Percentiles rank a stretch among this genome's conserved stretches.
Conservation (phyloP, 305 asterid genomes). For the Rubia tinctorum region DNA sequence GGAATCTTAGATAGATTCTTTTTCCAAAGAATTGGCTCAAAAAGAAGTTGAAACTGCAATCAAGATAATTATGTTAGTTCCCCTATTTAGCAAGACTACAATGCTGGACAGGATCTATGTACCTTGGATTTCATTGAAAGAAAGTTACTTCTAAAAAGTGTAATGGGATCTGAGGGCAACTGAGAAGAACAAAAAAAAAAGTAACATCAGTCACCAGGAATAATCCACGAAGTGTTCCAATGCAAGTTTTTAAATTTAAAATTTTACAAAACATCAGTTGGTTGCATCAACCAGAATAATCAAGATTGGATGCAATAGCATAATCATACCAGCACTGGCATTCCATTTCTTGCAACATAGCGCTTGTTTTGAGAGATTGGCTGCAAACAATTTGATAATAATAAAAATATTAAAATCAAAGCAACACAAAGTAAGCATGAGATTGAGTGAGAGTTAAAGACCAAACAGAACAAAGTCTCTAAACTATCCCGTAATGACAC, state of each 20-base stretch:
- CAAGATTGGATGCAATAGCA: background rate
- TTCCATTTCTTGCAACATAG: constrained; percentile 73
- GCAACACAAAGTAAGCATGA: constrained; percentile 2
- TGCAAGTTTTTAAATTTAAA: background rate
- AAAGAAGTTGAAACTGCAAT: constrained; percentile 67
- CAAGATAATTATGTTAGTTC: background rate
- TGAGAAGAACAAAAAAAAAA: constrained; percentile 31
- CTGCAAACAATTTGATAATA: constrained; percentile 16
- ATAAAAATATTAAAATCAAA: constrained; percentile 7
- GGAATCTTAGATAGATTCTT: constrained; percentile 33
- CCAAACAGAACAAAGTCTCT: background rate
- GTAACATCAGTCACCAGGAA: constrained; percentile 15
- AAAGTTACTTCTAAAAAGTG: constrained; percentile 63
- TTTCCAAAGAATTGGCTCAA: constrained; percentile 89
- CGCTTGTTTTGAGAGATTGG: constrained; percentile 85
- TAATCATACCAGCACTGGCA: constrained; percentile 60
- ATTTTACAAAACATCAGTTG: background rate
- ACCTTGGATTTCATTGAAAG: constrained; percentile 83
- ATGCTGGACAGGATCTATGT: background rate
- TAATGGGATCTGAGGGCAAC: constrained; percentile 80
- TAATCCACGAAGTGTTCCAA: background rate
- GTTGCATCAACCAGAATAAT: background rate
- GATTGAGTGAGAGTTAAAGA: background rate
- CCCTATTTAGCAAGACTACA: background rate
- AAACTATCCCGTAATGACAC: background rate